Base-by-base conservation (phyloP, 2,329 filamentous ascomycete species). In the Penicillium sp. region DNA sequence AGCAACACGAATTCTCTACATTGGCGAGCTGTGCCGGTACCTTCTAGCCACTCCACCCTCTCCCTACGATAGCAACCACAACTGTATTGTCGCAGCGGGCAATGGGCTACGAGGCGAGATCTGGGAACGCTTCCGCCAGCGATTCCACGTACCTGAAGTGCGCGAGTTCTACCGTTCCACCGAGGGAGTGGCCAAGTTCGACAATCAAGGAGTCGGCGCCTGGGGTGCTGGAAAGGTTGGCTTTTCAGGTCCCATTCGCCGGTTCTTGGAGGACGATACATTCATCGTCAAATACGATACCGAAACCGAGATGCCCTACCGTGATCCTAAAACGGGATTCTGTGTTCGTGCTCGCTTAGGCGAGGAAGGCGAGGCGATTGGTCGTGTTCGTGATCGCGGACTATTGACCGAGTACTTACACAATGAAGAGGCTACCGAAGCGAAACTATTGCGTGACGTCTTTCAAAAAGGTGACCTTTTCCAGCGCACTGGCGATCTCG, bases 21-120 rank as follows among this genome's bases (percentile, higher is more conserved):
- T 77, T 14, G 75, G 75, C 24, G 75, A 77, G 55, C 58, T 76
- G 5, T 75, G 72, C 47, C 66, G 75, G 6, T 77, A 77, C 47
- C 65, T 77, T 1, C 61, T 77, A 8, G 65, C 69, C 16, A 66
- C 69, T 0, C 69, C 73, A 0, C 66, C 72, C 0, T 69, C 70
- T 0, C 69, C 70, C 0, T 73, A 73, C 22, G 75, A 77, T 50
- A 60, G 61, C 10, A 59, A 66, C 16, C 75, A 77, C 53, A 59
- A 64, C 3, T 71, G 72, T 47, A 71, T 70, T 18, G 66, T 72
- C 1, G 73, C 71, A 3, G 56, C 58, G n/a, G 75, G 75, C 0
- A 77, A 77, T 41, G 75, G 75, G 0, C 55, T 77, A 8, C 66
- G 72, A 1, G 66, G 61, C 0, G 74, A 77, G 42, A 73, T 76